Percentiles rank a stretch among this genome's conserved stretches.
These are phyloP conservation scores for Aphanomyces cochlioides DNA, from an alignment of 352 stramenopile species.

Conservation along the genomic window DNA sequence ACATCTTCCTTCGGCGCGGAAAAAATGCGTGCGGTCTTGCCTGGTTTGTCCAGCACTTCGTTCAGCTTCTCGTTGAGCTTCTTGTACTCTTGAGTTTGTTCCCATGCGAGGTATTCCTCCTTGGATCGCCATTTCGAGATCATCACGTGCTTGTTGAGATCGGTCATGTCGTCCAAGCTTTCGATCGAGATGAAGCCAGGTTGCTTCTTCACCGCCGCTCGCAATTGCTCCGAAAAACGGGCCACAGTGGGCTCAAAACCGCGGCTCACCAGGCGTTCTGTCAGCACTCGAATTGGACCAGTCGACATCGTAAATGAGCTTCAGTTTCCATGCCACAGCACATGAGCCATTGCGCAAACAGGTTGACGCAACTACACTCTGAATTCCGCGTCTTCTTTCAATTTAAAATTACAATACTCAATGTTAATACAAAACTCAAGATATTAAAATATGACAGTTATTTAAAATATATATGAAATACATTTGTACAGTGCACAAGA, in stretches of 20 bases:
- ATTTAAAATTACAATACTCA: no score
- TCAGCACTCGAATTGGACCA: slow-evolving; percentile 74
- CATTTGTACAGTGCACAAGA: no score
- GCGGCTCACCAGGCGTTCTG: slow-evolving; percentile 76
- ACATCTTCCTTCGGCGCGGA: neutral
- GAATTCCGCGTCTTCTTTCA: no score
- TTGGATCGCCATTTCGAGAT: slow-evolving; percentile 14
- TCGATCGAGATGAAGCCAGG: slow-evolving; percentile 16
- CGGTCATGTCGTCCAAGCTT: neutral
- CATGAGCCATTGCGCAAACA: no score
- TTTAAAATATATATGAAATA: no score
- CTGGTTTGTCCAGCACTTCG: slow-evolving; percentile 10
- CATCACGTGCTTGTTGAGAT: slow-evolving; percentile 15
- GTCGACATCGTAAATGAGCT: neutral
- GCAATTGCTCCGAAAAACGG: slow-evolving; percentile 33
- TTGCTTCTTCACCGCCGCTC: neutral
- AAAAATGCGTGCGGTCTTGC: slow-evolving; percentile 5
- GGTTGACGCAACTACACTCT: no score
- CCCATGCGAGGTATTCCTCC: slow-evolving; percentile 8
- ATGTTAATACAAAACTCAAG: no score
- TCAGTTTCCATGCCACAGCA: no score
- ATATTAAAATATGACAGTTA: no score
- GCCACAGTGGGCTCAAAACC: slow-evolving; percentile 78
- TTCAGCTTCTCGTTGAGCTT: neutral
- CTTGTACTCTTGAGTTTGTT: neutral